Percentiles rank a stretch among this genome's conserved stretches.
These are phyloP conservation scores for Pestalotiopsis sp. DNA, from an alignment of 2,329 filamentous ascomycete genomes.

Conservation along the genomic window DNA sequence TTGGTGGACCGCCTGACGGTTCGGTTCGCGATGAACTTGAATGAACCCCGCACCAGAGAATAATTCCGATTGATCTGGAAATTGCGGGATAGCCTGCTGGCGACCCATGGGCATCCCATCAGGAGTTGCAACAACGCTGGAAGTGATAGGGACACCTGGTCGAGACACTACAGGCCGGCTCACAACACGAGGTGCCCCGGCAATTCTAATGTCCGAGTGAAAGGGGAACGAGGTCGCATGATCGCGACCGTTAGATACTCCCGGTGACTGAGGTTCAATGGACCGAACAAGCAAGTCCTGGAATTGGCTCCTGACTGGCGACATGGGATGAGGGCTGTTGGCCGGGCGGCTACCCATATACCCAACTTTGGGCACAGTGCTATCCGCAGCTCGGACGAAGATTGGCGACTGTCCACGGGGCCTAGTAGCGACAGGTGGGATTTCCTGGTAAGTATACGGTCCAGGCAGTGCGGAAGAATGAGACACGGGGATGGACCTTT, in stretches of 20 bases:
- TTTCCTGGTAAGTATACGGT: not conserved
- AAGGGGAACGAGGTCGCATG: not conserved
- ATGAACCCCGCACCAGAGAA: constrained; percentile 23
- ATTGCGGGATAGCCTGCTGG: constrained; percentile 25
- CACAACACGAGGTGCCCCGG: constrained; percentile 24
- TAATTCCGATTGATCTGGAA: constrained; percentile 20
- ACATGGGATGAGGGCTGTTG: constrained; percentile 22
- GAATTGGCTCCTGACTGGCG: constrained; percentile 28
- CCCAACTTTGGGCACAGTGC: constrained; percentile 35
- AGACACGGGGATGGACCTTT: not conserved
- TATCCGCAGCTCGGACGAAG: constrained; percentile 26
- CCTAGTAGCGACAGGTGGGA: not conserved
- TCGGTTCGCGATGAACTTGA: constrained; percentile 21
- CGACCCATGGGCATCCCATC: constrained; percentile 24
- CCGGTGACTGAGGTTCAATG: constrained; percentile 33
- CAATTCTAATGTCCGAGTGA: not conserved
- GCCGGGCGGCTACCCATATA: constrained; percentile 16
- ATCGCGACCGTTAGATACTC: constrained; percentile 14
- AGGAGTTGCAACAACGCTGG: constrained; percentile 19
- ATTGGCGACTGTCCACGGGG: constrained; percentile 18
- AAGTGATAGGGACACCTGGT: constrained; percentile 21
- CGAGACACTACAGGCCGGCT: constrained; percentile 21
- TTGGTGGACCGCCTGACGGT: constrained; percentile 18
- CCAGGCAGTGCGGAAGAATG: not conserved
- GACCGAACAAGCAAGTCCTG: constrained; percentile 35